Percentiles rank a stretch among this genome's conserved stretches.
Evolutionary conservation across 106 monocot species (phyloP).

Genomic region (Phalaenopsis aphrodite): DNA sequence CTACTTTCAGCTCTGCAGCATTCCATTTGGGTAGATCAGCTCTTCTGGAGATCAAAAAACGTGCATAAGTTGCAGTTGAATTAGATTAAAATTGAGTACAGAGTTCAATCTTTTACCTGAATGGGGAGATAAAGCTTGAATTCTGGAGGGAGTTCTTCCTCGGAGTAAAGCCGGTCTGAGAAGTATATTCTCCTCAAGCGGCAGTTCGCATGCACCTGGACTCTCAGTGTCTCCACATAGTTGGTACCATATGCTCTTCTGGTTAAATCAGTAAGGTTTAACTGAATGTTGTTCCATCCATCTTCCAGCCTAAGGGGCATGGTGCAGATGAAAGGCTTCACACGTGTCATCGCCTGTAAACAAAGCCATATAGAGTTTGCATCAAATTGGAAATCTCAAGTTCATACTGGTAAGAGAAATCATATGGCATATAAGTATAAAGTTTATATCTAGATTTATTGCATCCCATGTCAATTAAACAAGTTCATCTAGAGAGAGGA

Average conservation of each 20-base stretch:
- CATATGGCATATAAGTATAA: no score
- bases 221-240: conserved; percentile 88
- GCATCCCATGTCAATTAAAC: no score
- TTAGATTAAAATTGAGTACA: neutral
- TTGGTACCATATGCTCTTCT: conserved; percentile 97
- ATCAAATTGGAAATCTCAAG: neutral
- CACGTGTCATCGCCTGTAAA: conserved; percentile 73
- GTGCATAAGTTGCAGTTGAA: neutral
- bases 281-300: conserved; percentile 94
- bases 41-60: conserved; percentile 9
- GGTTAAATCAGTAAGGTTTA: conserved; percentile 85
- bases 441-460: no score
- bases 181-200: conserved; percentile 91
- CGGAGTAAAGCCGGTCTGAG: conserved; percentile 88
- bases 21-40: neutral
- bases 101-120: conserved; percentile 34
- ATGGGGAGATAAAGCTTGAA: conserved; percentile 95
- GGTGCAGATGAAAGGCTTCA: conserved; percentile 96
- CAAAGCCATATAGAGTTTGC: neutral
- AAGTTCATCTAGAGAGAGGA: no score
- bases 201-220: conserved; percentile 97
- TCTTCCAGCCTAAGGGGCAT: conserved; percentile 87
- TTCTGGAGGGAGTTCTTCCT: conserved; percentile 96
- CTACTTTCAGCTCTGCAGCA: neutral
- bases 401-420: no score